These are phyloP conservation scores for Amphicarpaea edgeworthii DNA, from an alignment of 306 rosid species.

Conservation along the genomic window DNA sequence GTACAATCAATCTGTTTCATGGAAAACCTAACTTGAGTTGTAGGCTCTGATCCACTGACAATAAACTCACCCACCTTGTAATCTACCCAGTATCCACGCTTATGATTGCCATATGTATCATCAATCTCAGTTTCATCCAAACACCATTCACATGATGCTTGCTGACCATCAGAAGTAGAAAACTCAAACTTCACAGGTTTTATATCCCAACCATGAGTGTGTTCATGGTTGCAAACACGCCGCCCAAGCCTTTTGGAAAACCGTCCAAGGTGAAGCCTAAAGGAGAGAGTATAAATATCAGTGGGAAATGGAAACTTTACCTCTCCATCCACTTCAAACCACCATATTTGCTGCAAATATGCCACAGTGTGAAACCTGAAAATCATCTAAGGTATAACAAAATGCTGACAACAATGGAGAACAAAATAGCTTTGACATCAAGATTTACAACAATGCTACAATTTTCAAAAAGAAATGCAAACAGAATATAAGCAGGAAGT, in stretches of 20 bases:
- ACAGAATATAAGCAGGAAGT: not conserved
- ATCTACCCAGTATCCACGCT: conserved; percentile 90
- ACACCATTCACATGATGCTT: conserved; percentile 65
- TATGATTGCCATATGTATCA: conserved; percentile 63
- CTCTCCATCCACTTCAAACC: conserved; percentile 92
- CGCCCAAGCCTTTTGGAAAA: conserved; percentile 83
- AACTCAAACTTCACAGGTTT: conserved; percentile 80
- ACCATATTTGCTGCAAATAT: conserved; percentile 95
- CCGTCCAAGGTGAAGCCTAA: conserved; percentile 89
- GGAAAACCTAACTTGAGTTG: conserved; percentile 78
- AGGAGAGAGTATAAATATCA: conserved; percentile 78
- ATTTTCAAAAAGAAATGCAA: conserved; percentile 11
- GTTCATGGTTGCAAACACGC: conserved; percentile 79
- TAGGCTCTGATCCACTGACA: conserved; percentile 66
- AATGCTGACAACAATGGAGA: conserved; percentile 33
- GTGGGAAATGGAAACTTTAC: conserved; percentile 84
- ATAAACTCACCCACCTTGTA: conserved; percentile 94
- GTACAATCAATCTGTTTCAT: conserved; percentile 97
- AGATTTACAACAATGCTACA: conserved; percentile 6
- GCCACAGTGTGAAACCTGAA: conserved; percentile 85
- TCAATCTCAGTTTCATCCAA: conserved; percentile 68
- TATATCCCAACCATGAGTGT: conserved; percentile 92
- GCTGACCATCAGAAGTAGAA: conserved; percentile 83
- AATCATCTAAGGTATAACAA: conserved; percentile 44
- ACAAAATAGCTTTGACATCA: conserved; percentile 15